Percentiles rank a stretch among this genome's conserved stretches.
phyloP scores from a whole-genome alignment of 495 filamentous ascomycete species.

The Terfezia boudieri region DNA sequence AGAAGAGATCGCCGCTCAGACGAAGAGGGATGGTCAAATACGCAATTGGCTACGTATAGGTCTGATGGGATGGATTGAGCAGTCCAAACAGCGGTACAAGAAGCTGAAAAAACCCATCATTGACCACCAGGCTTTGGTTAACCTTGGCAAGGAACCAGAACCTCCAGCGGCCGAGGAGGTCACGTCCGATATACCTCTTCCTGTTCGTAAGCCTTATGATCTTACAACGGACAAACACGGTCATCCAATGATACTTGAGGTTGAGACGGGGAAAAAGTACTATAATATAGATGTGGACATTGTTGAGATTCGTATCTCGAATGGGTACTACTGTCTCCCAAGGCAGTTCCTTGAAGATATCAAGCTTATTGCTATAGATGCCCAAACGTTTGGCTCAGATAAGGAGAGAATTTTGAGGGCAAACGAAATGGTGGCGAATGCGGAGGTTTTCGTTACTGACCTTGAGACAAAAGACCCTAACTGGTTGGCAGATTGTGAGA shows the following conservation, averaged over 20 bases:
- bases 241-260: conserved; percentile 44
- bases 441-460: conserved; percentile 64
- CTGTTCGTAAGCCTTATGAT: conserved; percentile 42
- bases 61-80: conserved; percentile 85
- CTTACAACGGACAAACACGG: conserved; percentile 51
- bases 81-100: conserved; percentile 64
- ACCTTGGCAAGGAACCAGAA: conserved; percentile 49
- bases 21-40: conserved; percentile 52
- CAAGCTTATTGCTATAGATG: conserved; percentile 60
- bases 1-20: conserved; percentile 58
- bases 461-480: conserved; percentile 39
- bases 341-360: conserved; percentile 75
- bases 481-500: conserved; percentile 44
- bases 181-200: conserved; percentile 33
- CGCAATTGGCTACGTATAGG: conserved; percentile 69
- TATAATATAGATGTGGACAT: conserved; percentile 88
- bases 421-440: conserved; percentile 74
- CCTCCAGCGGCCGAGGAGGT: conserved; percentile 51
- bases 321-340: conserved; percentile 81
- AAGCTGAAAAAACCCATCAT: conserved; percentile 64
- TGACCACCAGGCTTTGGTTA: conserved; percentile 44
- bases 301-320: conserved; percentile 81
- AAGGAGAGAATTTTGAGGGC: conserved; percentile 58
- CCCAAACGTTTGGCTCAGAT: conserved; percentile 34
- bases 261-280: conserved; percentile 53